Percentiles rank a stretch among this genome's conserved stretches.
phyloP scores from a whole-genome alignment of 305 asterid genomes.

The Coffea humblotiana region DNA sequence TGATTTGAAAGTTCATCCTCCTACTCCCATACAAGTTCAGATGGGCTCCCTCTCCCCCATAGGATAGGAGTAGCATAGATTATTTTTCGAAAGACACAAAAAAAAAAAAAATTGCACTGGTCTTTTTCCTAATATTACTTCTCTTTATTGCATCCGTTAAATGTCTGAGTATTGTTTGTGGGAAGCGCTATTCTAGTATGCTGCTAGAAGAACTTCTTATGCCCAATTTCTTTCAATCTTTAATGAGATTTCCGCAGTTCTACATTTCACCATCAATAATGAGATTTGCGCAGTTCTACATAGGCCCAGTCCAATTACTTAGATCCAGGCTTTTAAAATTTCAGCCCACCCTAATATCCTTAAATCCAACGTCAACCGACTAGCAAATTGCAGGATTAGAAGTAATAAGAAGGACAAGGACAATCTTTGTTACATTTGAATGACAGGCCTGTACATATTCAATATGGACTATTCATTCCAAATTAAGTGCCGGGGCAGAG shows the following conservation, averaged over 20 bases:
- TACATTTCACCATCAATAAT: not conserved
- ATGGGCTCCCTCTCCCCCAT: too few relatives aligned
- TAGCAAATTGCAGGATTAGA: too few relatives aligned
- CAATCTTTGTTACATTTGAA: not conserved
- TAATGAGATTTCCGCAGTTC: not conserved
- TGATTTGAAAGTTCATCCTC: too few relatives aligned
- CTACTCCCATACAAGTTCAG: too few relatives aligned
- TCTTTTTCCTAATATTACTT: not conserved
- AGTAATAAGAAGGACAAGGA: too few relatives aligned
- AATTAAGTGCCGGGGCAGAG: not conserved
- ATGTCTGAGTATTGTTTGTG: not conserved
- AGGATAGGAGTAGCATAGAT: too few relatives aligned
- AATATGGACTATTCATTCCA: not conserved
- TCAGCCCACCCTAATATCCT: not conserved
- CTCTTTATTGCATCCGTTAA: not conserved
- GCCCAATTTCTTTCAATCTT: not conserved
- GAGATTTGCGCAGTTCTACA: not conserved
- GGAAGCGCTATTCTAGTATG: too few relatives aligned
- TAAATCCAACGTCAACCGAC: not conserved
- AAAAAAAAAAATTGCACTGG: not conserved
- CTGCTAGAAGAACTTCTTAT: not conserved
- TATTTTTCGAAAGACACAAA: too few relatives aligned
- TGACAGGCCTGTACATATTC: not conserved
- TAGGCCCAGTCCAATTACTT: not conserved
- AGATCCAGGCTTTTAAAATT: not conserved